Evolutionary conservation across 176 grass and related monocot genomes (phyloP), one percentile per base, ranked within the genome.

Genomic region (Oropetium thomaeum): DNA sequence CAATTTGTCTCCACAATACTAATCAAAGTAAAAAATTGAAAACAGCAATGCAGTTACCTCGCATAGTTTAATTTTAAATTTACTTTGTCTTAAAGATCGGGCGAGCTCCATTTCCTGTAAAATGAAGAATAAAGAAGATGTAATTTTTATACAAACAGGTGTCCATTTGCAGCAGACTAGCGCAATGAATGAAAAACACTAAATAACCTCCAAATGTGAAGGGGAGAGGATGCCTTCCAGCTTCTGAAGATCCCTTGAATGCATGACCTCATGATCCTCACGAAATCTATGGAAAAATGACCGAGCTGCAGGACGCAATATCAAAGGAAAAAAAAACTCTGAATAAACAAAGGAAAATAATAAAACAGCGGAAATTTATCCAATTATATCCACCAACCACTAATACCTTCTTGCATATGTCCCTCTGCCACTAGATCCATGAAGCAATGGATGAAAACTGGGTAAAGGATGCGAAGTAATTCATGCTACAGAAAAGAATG

Each of bases 201-300:
- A 74, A 71, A 78, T 51, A 45, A 98, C 95, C 91, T 98, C 95
- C 75, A 98, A 80, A 89, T 95, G 89, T 71, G 87, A 88, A 59
- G 96, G 96, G 84, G 91, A 98, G 81, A 98, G 91, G 45, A 90
- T 30, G 66, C 91, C 96, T 95, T 95, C 96, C 58, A 98, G 79
- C 67, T 88, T 98, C 62, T 98, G 89, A 69, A 98, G 89, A 76
- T 98, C 96, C 67, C 89, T 88, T 72, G 86, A 90, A 88, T 98
- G 87, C 89, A 92, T 95, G 53, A 90, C 76, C 74, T 98, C 91
- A 67, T 95, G 96, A 73, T 94, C 89, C 83, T 89, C 95, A 57
- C 89, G 90, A 77, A 98, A 98, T 73, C 44, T 79, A 64, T 77
- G 89, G 62, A 98, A 94, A 92, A 98, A 98, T 43, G 74, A 83